Conservation (phyloP, 768 basidiomycete species). For the Lactifluus piperatus region DNA sequence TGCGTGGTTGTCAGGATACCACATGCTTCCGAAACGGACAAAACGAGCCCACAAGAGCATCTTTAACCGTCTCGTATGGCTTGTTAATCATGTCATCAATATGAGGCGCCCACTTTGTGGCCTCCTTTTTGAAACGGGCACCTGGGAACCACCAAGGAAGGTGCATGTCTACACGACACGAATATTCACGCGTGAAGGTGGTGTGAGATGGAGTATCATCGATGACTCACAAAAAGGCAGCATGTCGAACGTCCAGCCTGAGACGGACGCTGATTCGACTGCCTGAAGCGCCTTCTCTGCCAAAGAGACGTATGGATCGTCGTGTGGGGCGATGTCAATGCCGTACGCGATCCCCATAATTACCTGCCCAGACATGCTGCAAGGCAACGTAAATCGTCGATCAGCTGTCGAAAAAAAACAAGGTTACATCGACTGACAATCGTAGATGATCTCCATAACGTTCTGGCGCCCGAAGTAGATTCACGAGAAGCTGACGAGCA, state of each 20-base stretch:
- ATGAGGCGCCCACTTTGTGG: constrained; percentile 15
- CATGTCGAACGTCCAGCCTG: constrained; percentile 17
- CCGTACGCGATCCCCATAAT: constrained; percentile 22
- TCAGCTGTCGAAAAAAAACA: not conserved
- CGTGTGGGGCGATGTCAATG: constrained; percentile 16
- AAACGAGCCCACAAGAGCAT: constrained; percentile 1
- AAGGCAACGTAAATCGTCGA: constrained; percentile 3
- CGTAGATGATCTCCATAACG: constrained; percentile 8
- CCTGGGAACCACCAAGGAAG: constrained; percentile 25
- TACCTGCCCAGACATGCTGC: constrained; percentile 14
- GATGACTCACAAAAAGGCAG: constrained; percentile 16
- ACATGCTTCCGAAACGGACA: not conserved
- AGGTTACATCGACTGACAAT: not conserved
- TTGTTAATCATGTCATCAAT: constrained; percentile 21
- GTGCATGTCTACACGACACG: constrained; percentile 14
- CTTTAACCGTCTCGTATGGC: constrained; percentile 21
- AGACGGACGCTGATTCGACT: constrained; percentile 8
- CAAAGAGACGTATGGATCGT: constrained; percentile 18
- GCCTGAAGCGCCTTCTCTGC: constrained; percentile 19
- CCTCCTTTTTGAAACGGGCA: constrained; percentile 23
- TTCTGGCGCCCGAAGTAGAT: constrained; percentile 11
- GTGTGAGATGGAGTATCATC: not conserved
- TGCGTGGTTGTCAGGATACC: not conserved
- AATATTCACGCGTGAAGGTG: not conserved
- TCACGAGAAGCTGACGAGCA: constrained; percentile 11